Evolutionary conservation across 2,329 filamentous ascomycete genomes (phyloP), one percentile per base, ranked within the genome.

Genomic region (Claviceps paspali): DNA sequence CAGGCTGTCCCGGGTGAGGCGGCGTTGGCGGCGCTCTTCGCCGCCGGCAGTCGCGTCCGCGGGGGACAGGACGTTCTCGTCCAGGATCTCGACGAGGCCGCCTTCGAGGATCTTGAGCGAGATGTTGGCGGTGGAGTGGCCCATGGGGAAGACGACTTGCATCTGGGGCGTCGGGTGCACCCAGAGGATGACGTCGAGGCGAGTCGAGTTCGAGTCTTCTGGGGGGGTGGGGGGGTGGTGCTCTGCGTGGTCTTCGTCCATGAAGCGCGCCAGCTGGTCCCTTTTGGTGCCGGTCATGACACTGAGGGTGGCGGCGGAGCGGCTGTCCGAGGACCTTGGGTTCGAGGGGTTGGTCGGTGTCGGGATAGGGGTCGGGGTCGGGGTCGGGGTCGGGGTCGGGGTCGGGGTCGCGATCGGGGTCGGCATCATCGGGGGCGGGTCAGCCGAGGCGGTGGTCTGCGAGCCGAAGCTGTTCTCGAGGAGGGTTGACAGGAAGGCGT

Each of bases 401-500:
- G n/a, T n/a, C n/a, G n/a, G n/a, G n/a, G n/a, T n/a, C n/a, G n/a
- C n/a, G n/a, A n/a, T n/a, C 21, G 11, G 14, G 15, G 27, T 14
- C 17, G 36, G 39, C 18, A 33, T n/a, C 8, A n/a, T 45, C 28
- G 6, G 12, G 27, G 21, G 21, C 21, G 21, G 21, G 21, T 22
- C 21, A n/a, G n/a, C 3, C 39, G 17, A 45, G 31, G 18, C 28
- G 10, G 49, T 54, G 31, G 49, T 54, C 32, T 51, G 53, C 4
- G 57, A 50, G 26, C 61, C 63, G 48, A 84, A 81, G 39, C 68
- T 74, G 35, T 70, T 73, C 38, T 67, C 61, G 3, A 88, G 63
- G 2, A 91, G 56, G 0, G 65, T 72, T 1, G 74, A 74, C 4
- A 84, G 61, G 45, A 81, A 76, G 0, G 79, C 79, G 50, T 84